phyloP scores from a whole-genome alignment of 2,329 filamentous ascomycete genomes.

The Colletotrichum brevisporum region DNA sequence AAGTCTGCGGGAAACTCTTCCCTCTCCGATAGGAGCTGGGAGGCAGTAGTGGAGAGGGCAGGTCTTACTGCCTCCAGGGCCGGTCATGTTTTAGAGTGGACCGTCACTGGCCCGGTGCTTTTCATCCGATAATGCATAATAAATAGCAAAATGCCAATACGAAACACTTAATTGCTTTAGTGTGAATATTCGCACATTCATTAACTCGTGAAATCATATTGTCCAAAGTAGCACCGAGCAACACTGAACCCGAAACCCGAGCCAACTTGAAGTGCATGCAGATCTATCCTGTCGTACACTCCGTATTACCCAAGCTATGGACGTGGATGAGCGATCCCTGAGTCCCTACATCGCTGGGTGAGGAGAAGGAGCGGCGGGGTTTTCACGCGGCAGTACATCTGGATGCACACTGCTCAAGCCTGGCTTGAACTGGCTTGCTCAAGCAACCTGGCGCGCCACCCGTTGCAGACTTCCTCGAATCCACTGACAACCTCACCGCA shows the following conservation, averaged over 20 bases:
- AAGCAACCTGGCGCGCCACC: constrained; percentile 83
- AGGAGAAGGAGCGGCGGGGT: background rate
- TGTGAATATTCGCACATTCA: constrained; percentile 12
- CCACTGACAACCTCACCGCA: constrained; percentile 92
- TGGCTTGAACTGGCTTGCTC: constrained; percentile 70
- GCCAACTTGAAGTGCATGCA: background rate
- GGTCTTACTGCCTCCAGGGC: too few species aligned
- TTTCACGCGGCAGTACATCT: background rate
- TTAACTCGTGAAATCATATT: constrained; percentile 39
- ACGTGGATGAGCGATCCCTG: background rate
- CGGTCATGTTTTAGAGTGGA: too few species aligned
- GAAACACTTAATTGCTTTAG: background rate
- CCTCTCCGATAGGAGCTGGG: too few species aligned
- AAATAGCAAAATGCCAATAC: too few species aligned
- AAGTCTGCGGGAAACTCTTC: too few species aligned
- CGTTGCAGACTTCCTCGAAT: constrained; percentile 91
- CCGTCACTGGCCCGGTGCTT: too few species aligned
- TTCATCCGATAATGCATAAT: too few species aligned
- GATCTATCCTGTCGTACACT: constrained; percentile 1
- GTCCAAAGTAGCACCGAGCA: constrained; percentile 20
- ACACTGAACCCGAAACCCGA: background rate
- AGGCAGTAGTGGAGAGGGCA: too few species aligned
- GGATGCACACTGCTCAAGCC: constrained; percentile 46
- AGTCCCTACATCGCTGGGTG: background rate
- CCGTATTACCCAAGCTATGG: constrained; percentile 9